Conservation (phyloP, 2,329 filamentous ascomycete genomes). For the Endothia cerciana region DNA sequence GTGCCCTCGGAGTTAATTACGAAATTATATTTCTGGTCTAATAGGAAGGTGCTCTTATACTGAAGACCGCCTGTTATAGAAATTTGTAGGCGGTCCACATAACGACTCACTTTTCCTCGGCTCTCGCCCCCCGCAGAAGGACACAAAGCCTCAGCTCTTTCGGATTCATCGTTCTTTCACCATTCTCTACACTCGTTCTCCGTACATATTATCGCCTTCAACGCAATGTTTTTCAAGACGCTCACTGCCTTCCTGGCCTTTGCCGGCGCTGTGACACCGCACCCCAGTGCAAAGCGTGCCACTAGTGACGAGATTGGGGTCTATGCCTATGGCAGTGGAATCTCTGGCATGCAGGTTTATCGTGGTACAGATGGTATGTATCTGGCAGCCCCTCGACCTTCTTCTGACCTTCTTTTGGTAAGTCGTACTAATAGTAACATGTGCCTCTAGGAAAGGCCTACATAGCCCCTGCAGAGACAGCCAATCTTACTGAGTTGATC, state of each 20-base stretch:
- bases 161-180: not conserved
- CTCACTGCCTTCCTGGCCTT: constrained; percentile 20
- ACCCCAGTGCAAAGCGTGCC: constrained; percentile 10
- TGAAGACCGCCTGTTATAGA: not conserved
- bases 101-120: not conserved
- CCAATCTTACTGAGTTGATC: constrained; percentile 21
- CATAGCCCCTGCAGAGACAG: constrained; percentile 3
- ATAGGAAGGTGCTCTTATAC: not conserved
- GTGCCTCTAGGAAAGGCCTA: constrained; percentile 17
- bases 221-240: constrained; percentile 17
- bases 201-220: not conserved
- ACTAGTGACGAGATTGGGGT: constrained; percentile 8
- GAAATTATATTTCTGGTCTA: not conserved
- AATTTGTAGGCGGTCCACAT: not conserved
- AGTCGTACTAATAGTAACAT: not conserved
- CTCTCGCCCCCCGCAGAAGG: not conserved
- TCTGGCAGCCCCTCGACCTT: not conserved
- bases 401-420: not conserved
- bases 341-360: constrained; percentile 19
- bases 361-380: constrained; percentile 15
- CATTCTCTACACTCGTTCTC: constrained; percentile 9
- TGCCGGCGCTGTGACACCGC: constrained; percentile 14
- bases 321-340: constrained; percentile 26
- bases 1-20: not conserved
- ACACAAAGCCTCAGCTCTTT: not conserved